phyloP scores from a whole-genome alignment of 106 monocot genomes.

The Dendrobium catenatum region DNA sequence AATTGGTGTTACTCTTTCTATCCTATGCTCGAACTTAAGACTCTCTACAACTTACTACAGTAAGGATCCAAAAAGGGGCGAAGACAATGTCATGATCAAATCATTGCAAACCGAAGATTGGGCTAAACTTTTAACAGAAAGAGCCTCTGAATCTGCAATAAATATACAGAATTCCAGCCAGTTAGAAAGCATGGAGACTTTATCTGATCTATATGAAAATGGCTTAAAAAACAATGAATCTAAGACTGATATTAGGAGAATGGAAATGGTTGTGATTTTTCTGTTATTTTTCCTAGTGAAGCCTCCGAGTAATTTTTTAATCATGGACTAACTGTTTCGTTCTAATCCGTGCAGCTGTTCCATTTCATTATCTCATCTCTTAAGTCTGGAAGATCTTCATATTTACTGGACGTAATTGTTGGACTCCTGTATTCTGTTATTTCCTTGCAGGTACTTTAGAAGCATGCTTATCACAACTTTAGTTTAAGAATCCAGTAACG shows the following conservation, averaged over 20 bases:
- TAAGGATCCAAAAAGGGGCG: constrained; percentile 6
- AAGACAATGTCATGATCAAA: constrained; percentile 22
- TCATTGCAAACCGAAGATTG: constrained; percentile 34
- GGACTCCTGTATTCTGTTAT: constrained; percentile 71
- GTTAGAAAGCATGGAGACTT: constrained; percentile 28
- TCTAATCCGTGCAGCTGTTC: constrained; percentile 56
- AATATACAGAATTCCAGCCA: constrained; percentile 72
- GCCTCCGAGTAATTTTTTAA: constrained; percentile 6
- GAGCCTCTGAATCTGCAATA: constrained; percentile 45
- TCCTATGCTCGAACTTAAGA: constrained; percentile 76
- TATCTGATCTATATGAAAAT: constrained; percentile 38
- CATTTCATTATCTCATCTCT: constrained; percentile 85
- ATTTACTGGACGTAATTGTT: constrained; percentile 76
- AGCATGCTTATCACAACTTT: neutral
- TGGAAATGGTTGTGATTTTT: constrained; percentile 69
- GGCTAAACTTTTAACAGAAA: constrained; percentile 41
- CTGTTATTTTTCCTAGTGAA: constrained; percentile 7
- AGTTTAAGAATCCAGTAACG: neutral
- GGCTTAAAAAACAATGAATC: constrained; percentile 26
- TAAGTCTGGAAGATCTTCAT: constrained; percentile 90
- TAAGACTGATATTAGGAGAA: constrained; percentile 54
- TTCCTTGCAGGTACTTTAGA: constrained; percentile 66
- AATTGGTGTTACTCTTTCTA: constrained; percentile 61
- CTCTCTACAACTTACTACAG: constrained; percentile 24
- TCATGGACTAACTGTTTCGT: neutral